Evolutionary conservation across 1,284 basidiomycete genomes (phyloP), one percentile per base, ranked within the genome.

Genomic region (Polyporus tsugae): DNA sequence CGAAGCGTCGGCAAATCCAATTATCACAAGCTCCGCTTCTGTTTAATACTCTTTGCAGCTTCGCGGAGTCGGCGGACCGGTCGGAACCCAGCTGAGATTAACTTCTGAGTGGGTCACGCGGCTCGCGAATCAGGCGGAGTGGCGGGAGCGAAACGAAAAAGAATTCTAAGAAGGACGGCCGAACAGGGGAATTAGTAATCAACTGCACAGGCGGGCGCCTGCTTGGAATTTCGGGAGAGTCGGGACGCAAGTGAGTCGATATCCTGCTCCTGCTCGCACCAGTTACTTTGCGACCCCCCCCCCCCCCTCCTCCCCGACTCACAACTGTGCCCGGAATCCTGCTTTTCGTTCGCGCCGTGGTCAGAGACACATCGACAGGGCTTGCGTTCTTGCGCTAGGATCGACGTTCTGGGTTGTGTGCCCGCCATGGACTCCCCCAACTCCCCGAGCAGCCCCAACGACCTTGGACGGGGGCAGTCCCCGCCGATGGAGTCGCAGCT

Each of bases 351-450:
- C 5, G 9, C 11, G 22, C 6, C 6, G 44, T 46, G 1, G 6
- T 17, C 42, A 6, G 42, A 3, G 42, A 15, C 42, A 15, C 42
- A 44, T 19, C 44, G 44, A 46, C 44, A 6, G 44, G n/a, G 11
- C 46, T 52, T 25, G 10, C 42, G 6, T 25, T 25, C 25, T 10
- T 4, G n/a, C 46, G 46, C 46, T 52, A 52, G 52, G 52, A 35
- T 19, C 15, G 29, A 33, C 52, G 52, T 55, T 35, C 52, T 55
- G 25, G 29, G 25, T 22, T 35, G 52, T 33, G 29, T 35, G 52
- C 29, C 58, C 38, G 44, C 52, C 57, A 68, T 68, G 66, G 66
- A 68, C 39, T 63, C 66, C 15, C n/a, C 66, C 10, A 38, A 35
- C 25, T 59, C 63, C 6, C 52, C 70, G n/a, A 39, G 58, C 58